Base-by-base conservation (phyloP, 1,284 basidiomycete species). In the Moniliella sp. region DNA sequence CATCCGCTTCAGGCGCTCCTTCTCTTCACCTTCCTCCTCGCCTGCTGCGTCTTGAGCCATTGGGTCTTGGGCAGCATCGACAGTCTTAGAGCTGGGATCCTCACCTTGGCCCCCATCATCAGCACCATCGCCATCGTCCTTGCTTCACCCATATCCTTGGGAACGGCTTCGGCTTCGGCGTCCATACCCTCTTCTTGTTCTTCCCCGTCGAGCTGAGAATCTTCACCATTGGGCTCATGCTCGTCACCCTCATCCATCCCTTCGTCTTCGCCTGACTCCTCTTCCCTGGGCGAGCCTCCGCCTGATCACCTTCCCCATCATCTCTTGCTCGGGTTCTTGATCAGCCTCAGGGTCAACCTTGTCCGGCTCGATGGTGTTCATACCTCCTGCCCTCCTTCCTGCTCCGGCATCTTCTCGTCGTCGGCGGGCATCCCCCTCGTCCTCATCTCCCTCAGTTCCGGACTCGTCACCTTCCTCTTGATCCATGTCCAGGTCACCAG, bases 401-500 rank as follows among this genome's bases (percentile, higher is more conserved):
- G 73, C 1, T 68, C 66, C 88, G 91, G 94, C 46, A 97, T 68
- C 64, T 94, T 94, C 64, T 97, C 88, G 54, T 97, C 88, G 7
- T 93, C 73, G 0, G 76, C 75, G 15, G n/a, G n/a, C n/a, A n/a
- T 23, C 21, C 21, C n/a, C 21, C 21, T 23, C n/a, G 21, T 23
- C 21, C 8, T 23, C 21, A 23, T 23, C n/a, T 23, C 21, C 8
- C 21, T n/a, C 21, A 7, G 21, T 7, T n/a, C 21, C 7, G 21
- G n/a, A n/a, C 21, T 23, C 8, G 7, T 23, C 21, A 23, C n/a
- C 21, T 7, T 7, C n/a, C 8, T 23, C n/a, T 23, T 23, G 21
- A 23, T 23, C 21, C 21, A 23, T 23, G 8, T 23, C 21, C 8
- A n/a, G 21, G n/a, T 23, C 21, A 23, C n/a, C n/a, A n/a, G n/a